phyloP scores from a whole-genome alignment of 176 grass and related monocot genomes.

The Oryza longistaminata region DNA sequence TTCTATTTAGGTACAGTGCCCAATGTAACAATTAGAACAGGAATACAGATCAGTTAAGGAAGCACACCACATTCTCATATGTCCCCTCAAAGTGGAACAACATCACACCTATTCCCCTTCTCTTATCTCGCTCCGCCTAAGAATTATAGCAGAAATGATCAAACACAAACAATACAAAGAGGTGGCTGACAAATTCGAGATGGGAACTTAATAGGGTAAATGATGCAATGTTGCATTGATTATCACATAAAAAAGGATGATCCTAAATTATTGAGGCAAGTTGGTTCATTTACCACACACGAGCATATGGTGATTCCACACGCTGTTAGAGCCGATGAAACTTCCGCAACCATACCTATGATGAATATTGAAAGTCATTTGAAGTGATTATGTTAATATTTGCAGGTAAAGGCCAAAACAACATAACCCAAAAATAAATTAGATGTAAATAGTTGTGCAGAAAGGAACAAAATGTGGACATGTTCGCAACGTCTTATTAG shows the following conservation, averaged over 20 bases:
- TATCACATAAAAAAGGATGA: not conserved
- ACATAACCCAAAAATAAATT: not conserved
- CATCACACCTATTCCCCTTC: slow-evolving; percentile 71
- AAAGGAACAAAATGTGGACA: slow-evolving; percentile 19
- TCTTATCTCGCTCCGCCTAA: slow-evolving; percentile 81
- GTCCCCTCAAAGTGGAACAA: slow-evolving; percentile 85
- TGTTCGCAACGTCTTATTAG: not conserved
- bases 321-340: slow-evolving; percentile 78
- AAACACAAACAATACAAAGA: slow-evolving; percentile 13
- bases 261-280: slow-evolving; percentile 9
- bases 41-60: slow-evolving; percentile 6
- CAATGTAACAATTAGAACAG: slow-evolving; percentile 2
- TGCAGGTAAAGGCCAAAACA: slow-evolving; percentile 16
- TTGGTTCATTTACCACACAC: slow-evolving; percentile 69
- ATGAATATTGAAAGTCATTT: slow-evolving; percentile 38
- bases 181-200: not conserved
- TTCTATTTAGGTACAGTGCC: slow-evolving; percentile 34
- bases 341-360: slow-evolving; percentile 92
- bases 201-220: slow-evolving; percentile 3
- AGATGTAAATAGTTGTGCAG: slow-evolving; percentile 27
- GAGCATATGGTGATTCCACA: slow-evolving; percentile 81
- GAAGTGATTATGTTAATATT: slow-evolving; percentile 29
- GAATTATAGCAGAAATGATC: slow-evolving; percentile 29
- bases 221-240: not conserved
- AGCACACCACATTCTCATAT: slow-evolving; percentile 72